A percentile compares a stretch with the other conserved stretches of the same genome.
phyloP scores from a whole-genome alignment of 129 eudicot genomes.

The Artemisia annua region DNA sequence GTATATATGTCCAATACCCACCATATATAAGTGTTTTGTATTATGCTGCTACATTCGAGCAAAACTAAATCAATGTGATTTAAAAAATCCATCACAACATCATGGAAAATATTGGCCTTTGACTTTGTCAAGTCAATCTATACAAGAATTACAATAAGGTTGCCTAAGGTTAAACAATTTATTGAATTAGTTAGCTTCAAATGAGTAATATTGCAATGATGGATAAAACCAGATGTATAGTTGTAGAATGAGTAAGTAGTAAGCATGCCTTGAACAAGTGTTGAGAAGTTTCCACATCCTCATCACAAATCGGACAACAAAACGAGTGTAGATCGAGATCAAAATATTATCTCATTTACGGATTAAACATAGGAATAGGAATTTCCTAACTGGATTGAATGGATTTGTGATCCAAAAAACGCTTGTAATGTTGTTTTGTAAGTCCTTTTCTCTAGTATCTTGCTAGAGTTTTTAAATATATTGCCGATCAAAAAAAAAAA shows the following conservation, averaged over 20 bases:
- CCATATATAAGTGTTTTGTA: slow-evolving; percentile 69
- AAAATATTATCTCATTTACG: too few relatives aligned
- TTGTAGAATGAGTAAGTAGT: slow-evolving; percentile 62
- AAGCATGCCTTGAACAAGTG: slow-evolving; percentile 53
- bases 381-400: too few relatives aligned
- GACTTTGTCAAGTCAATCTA: not conserved
- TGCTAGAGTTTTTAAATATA: too few relatives aligned
- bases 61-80: not conserved
- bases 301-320: too few relatives aligned
- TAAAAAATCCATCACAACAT: not conserved
- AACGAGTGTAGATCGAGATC: too few relatives aligned
- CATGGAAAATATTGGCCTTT: not conserved
- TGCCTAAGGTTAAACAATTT: not conserved
- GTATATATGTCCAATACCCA: slow-evolving; percentile 54
- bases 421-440: too few relatives aligned
- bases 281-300: too few relatives aligned
- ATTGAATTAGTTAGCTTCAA: slow-evolving; percentile 46
- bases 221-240: slow-evolving; percentile 86
- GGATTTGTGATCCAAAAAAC: too few relatives aligned
- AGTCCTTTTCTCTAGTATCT: too few relatives aligned
- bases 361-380: too few relatives aligned
- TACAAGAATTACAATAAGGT: not conserved
- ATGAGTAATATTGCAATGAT: slow-evolving; percentile 42
- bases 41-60: slow-evolving; percentile 45
- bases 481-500: too few relatives aligned